Evolutionary conservation across 2,329 filamentous ascomycete genomes (phyloP).

Genomic region (Fonsecaea monophora): DNA sequence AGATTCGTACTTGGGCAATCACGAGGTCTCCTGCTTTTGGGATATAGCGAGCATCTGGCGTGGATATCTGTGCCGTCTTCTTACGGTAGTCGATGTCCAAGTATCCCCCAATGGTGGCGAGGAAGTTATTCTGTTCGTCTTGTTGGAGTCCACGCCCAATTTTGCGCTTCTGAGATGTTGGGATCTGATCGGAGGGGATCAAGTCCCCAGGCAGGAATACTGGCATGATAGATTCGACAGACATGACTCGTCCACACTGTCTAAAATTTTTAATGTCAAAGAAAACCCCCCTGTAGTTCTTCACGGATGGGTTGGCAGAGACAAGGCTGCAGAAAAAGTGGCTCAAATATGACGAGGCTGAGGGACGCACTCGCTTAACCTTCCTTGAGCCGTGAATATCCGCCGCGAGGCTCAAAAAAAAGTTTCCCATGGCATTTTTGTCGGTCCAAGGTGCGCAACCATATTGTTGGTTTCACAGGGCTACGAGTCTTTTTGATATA

Average conservation of each 20-base stretch:
- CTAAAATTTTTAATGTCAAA: not conserved
- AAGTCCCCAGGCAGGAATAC: slow-evolving; percentile 83
- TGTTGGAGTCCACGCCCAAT: slow-evolving; percentile 69
- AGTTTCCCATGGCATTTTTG: slow-evolving; percentile 33
- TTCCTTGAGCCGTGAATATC: slow-evolving; percentile 19
- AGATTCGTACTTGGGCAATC: slow-evolving; percentile 82
- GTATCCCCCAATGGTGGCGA: slow-evolving; percentile 47
- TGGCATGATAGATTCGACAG: slow-evolving; percentile 63
- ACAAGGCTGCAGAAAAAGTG: not conserved
- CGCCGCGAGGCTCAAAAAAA: slow-evolving; percentile 34
- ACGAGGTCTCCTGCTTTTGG: slow-evolving; percentile 84
- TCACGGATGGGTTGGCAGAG: not conserved
- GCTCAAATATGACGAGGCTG: slow-evolving; percentile 27
- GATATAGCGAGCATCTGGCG: slow-evolving; percentile 68
- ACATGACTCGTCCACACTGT: not conserved
- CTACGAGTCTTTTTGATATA: not conserved
- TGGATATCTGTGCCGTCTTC: slow-evolving; percentile 47
- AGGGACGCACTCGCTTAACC: slow-evolving; percentile 23
- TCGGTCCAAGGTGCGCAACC: not conserved
- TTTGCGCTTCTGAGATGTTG: slow-evolving; percentile 71
- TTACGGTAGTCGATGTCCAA: slow-evolving; percentile 50
- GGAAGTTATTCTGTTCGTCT: slow-evolving; percentile 60
- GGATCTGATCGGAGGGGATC: slow-evolving; percentile 70
- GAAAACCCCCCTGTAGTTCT: not conserved
- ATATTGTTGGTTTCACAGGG: slow-evolving; percentile 4